Evolutionary conservation across 1,284 basidiomycete species (phyloP).

Genomic region (Moniliophthora roreri): DNA sequence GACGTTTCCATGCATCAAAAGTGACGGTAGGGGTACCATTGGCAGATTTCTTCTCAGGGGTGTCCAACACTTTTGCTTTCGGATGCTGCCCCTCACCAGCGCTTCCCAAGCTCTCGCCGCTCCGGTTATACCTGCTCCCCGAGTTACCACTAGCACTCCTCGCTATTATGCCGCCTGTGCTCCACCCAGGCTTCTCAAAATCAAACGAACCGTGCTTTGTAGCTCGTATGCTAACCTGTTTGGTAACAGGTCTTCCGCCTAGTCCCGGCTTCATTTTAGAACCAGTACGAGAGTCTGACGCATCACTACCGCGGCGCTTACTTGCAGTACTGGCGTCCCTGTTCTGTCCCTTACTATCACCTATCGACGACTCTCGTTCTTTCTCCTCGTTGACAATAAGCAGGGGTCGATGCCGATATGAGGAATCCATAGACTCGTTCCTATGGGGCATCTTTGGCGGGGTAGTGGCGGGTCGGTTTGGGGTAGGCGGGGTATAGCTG

Average conservation of each 20-base stretch:
- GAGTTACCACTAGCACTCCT: conserved; percentile 22
- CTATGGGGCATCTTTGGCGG: conserved; percentile 19
- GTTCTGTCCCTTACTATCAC: conserved; percentile 7
- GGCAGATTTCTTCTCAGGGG: conserved; percentile 2
- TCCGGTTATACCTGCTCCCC: conserved; percentile 10
- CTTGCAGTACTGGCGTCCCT: neutral
- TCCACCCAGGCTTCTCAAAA: conserved; percentile 61
- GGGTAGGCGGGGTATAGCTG: conserved; percentile 64
- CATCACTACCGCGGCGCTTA: conserved; percentile 13
- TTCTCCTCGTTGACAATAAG: conserved; percentile 19
- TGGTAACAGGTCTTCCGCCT: conserved; percentile 17
- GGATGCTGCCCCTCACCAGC: conserved; percentile 26
- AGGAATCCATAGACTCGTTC: conserved; percentile 20
- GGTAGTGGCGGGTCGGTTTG: conserved; percentile 49
- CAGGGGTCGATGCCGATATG: conserved; percentile 18
- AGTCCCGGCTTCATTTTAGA: neutral
- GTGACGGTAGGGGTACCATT: neutral
- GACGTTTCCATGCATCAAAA: neutral
- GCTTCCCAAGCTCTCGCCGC: conserved; percentile 14
- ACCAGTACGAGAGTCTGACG: conserved; percentile 5
- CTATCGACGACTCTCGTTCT: conserved; percentile 4
- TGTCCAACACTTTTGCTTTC: conserved; percentile 33
- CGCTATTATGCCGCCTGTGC: conserved; percentile 25
- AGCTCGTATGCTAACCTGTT: conserved; percentile 30
- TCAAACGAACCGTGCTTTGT: conserved; percentile 70